Base-by-base conservation (phyloP, 1,284 basidiomycete genomes). In the Earliella scabrosa region DNA sequence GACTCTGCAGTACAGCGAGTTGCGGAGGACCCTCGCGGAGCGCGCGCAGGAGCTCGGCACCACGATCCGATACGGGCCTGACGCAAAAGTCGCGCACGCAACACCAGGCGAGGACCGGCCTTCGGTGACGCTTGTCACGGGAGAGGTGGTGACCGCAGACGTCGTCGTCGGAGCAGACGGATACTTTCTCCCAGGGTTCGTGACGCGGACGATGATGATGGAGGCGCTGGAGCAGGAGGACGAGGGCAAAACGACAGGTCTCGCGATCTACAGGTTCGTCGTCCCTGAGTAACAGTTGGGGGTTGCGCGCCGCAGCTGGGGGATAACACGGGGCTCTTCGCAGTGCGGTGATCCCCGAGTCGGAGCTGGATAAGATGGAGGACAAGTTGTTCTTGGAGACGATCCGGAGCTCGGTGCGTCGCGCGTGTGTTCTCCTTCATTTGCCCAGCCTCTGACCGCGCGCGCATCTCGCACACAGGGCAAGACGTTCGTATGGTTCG, bases 131-230 rank as follows among this genome's bases (percentile, higher is more conserved):
- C 65, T 72, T 31, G 49, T 50, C 24, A 52, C 60, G 3, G 71
- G 71, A n/a, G 67, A 71, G 54, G 57, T 60, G 13, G 29, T 73
- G 43, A 31, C 54, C 6, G 68, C 59, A 11, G 70, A 73, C 52
- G 66, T 73, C 6, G 48, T 74, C 31, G 43, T 73, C 26, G 71
- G 70, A 23, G 71, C 71, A 20, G 72, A 73, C 58, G 72, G 73
- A 10, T 39, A 51, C 26, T 23, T 46, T 46, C 20, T 63, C 2
- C 35, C 38, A 0, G 34, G 47, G 16, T 51, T 64, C 31, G 32
- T 67, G n/a, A 55, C 61, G 20, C 66, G 71, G 38, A 48, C 39
- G 45, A 32, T 54, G 5, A 59, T 74, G 31, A 44, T 64, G 14
- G 56, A 54, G 16, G 60, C 65, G n/a, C 54, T 61, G 0, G 56